phyloP scores from a whole-genome alignment of 2,329 filamentous ascomycete genomes.

The Fusarium buxicola region DNA sequence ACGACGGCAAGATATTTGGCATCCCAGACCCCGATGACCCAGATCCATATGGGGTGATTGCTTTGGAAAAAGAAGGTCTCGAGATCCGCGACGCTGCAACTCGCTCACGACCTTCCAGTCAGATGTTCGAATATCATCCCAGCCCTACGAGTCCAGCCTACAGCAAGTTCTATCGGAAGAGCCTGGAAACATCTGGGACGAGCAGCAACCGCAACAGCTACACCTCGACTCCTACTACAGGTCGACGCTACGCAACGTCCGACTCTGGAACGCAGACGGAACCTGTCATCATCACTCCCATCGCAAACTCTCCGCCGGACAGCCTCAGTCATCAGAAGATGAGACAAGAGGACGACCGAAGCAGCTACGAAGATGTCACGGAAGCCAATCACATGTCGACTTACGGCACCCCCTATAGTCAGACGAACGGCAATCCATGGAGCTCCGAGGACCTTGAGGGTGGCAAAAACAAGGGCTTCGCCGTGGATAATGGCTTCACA shows the following conservation, averaged over 20 bases:
- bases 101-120: conserved; percentile 49
- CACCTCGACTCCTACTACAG: conserved; percentile 28
- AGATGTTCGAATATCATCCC: conserved; percentile 52
- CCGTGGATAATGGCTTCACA: not conserved
- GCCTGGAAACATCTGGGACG: conserved; percentile 33
- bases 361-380: conserved; percentile 30
- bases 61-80: conserved; percentile 52
- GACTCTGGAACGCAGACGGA: conserved; percentile 47
- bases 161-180: conserved; percentile 50
- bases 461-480: not conserved
- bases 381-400: not conserved
- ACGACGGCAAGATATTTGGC: conserved; percentile 48
- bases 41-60: conserved; percentile 53
- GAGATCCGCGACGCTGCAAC: conserved; percentile 53
- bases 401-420: conserved; percentile 3
- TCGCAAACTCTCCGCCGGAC: conserved; percentile 4
- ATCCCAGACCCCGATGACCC: conserved; percentile 53
- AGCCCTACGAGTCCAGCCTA: conserved; percentile 53
- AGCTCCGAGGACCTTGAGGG: not conserved
- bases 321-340: not conserved
- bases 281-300: conserved; percentile 24
- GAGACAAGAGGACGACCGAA: conserved; percentile 7
- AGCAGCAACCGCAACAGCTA: conserved; percentile 41
- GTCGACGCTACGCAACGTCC: conserved; percentile 36
- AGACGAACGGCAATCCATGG: conserved; percentile 5